A percentile compares a stretch with the other conserved stretches of the same genome.
phyloP scores from a whole-genome alignment of 306 rosid species.

The Quercus berberidifolia region DNA sequence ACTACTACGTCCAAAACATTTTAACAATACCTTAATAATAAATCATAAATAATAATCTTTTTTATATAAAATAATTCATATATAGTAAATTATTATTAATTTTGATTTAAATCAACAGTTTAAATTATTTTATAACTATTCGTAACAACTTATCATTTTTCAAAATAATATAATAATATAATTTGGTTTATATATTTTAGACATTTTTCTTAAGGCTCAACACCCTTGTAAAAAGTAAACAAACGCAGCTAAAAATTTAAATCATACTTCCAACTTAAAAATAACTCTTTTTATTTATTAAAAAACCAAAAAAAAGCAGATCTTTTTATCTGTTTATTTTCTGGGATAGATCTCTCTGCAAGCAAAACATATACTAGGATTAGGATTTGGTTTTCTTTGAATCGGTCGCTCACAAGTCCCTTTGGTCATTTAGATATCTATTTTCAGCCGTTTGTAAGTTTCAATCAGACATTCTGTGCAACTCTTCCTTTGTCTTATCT shows the following conservation, averaged over 20 bases:
- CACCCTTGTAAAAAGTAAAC: too few relatives aligned
- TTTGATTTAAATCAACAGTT: accelerated
- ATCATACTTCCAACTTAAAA: too few relatives aligned
- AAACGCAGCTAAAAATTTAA: too few relatives aligned
- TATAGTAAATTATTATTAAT: accelerated
- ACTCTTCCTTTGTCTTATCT: constrained; percentile 6
- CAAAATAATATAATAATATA: too few relatives aligned
- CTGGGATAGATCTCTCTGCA: not conserved
- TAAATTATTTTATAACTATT: too few relatives aligned
- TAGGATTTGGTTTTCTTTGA: not conserved
- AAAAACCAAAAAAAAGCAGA: not conserved
- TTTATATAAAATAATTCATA: too few relatives aligned
- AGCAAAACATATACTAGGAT: not conserved
- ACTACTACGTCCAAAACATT: accelerated
- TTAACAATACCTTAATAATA: too few relatives aligned
- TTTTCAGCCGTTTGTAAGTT: not conserved
- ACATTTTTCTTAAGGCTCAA: too few relatives aligned
- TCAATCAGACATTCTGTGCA: not conserved
- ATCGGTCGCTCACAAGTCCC: not conserved
- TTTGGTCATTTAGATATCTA: not conserved
- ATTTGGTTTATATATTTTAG: too few relatives aligned
- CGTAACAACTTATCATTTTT: accelerated
- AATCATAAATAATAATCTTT: too few relatives aligned
- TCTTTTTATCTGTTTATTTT: not conserved
- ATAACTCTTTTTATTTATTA: too few relatives aligned